Evolutionary conservation across 441 rosid species (phyloP).

Genomic region (Populus hybrid): DNA sequence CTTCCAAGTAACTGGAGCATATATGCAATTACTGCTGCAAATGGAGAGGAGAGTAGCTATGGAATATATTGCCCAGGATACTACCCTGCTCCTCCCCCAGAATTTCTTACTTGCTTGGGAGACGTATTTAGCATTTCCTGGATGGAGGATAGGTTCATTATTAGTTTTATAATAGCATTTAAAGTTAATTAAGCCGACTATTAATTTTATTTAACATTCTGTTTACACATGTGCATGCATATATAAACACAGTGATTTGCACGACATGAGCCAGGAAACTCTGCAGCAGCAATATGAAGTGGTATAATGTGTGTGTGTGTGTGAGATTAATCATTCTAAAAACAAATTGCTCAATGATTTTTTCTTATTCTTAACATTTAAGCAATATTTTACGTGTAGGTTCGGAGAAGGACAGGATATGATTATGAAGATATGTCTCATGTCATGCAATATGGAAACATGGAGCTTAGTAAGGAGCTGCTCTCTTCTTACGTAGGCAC

Average conservation of each 20-base stretch:
- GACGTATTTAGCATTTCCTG: constrained; percentile 67
- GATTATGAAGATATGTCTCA: constrained; percentile 31
- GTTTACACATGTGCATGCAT: not conserved
- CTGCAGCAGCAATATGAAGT: constrained; percentile 34
- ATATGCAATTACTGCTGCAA: constrained; percentile 55
- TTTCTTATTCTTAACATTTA: not conserved
- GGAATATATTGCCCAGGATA: constrained; percentile 42
- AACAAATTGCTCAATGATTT: not conserved
- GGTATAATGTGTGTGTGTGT: constrained; percentile 8
- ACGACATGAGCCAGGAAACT: constrained; percentile 44
- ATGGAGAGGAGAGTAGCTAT: constrained; percentile 47
- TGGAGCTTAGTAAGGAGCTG: constrained; percentile 26
- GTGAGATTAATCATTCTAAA: not conserved
- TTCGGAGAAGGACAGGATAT: constrained; percentile 43
- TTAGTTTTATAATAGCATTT: not conserved
- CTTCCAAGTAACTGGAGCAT: constrained; percentile 45
- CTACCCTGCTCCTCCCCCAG: constrained; percentile 33
- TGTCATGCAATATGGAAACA: constrained; percentile 53
- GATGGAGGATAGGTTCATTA: constrained; percentile 66
- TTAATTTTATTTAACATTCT: not conserved
- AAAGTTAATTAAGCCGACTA: not conserved
- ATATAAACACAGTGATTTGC: constrained; percentile 29
- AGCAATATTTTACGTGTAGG: constrained; percentile 15
- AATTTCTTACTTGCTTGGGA: constrained; percentile 50
- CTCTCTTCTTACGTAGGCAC: constrained; percentile 45